phyloP scores from a whole-genome alignment of 176 grass and related monocot genomes.

The Ananas comosus region DNA sequence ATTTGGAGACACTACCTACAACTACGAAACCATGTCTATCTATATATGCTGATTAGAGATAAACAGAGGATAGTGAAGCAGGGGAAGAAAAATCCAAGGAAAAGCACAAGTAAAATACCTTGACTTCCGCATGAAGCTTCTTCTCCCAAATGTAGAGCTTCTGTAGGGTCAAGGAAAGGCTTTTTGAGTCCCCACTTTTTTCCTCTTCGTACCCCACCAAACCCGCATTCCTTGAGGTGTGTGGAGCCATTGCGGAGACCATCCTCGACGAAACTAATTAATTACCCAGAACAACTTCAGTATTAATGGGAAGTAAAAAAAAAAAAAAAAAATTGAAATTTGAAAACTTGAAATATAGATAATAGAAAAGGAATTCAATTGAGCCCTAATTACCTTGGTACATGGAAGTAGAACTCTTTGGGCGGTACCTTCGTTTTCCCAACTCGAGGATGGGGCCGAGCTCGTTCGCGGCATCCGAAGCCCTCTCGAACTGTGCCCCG shows the following conservation, averaged over 20 bases:
- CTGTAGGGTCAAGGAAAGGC: conserved; percentile 54
- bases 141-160: conserved; percentile 94
- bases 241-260: conserved; percentile 36
- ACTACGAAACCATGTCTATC: too few relatives aligned
- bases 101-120: conserved; percentile 25
- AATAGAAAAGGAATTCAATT: too few relatives aligned
- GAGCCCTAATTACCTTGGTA: conserved; percentile 44
- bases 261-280: conserved; percentile 54
- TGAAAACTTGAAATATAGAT: conserved; percentile 1
- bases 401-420: conserved; percentile 30
- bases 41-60: too few relatives aligned
- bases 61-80: too few relatives aligned
- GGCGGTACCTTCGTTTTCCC: conserved; percentile 46
- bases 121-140: conserved; percentile 86
- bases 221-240: conserved; percentile 34
- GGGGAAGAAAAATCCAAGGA: neutral
- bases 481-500: conserved; percentile 47
- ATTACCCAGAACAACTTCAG: conserved; percentile 15
- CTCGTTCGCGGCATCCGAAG: conserved; percentile 39
- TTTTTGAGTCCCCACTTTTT: conserved; percentile 21
- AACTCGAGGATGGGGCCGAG: conserved; percentile 63
- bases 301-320: neutral
- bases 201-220: conserved; percentile 36
- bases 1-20: too few relatives aligned
- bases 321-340: conserved; percentile 8